Conservation (phyloP, 2,329 filamentous ascomycete genomes). For the Colletotrichum zoysiae region DNA sequence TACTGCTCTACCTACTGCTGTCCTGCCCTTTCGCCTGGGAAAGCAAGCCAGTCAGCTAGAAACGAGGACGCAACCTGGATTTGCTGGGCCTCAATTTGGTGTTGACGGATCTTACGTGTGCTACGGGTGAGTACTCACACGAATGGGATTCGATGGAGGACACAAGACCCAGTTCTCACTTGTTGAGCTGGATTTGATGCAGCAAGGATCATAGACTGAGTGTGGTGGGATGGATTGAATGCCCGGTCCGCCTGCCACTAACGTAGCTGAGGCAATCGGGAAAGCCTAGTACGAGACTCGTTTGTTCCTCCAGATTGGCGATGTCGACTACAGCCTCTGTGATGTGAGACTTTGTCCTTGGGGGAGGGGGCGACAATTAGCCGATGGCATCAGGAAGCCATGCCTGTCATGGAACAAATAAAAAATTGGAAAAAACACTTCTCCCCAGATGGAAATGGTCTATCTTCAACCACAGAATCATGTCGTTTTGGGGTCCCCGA, state of each 20-base stretch:
- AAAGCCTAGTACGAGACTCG: not conserved
- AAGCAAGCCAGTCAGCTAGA: slow-evolving; percentile 7
- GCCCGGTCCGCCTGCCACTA: slow-evolving; percentile 26
- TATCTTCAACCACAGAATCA: slow-evolving; percentile 6
- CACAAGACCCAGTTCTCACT: not conserved
- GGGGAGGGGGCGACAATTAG: not conserved
- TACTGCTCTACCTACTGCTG: not conserved
- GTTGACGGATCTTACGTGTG: slow-evolving; percentile 13
- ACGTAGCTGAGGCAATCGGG: slow-evolving; percentile 9
- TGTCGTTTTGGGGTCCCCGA: not conserved
- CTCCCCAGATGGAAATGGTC: not conserved
- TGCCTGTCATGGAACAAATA: not conserved
- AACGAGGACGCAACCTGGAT: slow-evolving; percentile 3
- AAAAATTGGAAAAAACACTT: not conserved
- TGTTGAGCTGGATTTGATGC: slow-evolving; percentile 21
- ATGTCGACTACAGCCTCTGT: not conserved
- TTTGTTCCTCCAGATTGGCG: not conserved
- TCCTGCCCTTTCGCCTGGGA: not conserved
- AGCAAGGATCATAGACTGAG: slow-evolving; percentile 22
- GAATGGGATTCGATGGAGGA: slow-evolving; percentile 8
- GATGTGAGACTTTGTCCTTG: not conserved
- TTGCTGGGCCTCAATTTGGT: not conserved
- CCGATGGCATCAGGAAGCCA: not conserved
- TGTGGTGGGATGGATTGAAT: slow-evolving; percentile 27
- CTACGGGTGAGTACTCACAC: slow-evolving; percentile 4